A percentile compares a stretch with the other conserved stretches of the same genome.
Conservation (phyloP, 805 yeast species). For the Hanseniaspora taiwanica region DNA sequence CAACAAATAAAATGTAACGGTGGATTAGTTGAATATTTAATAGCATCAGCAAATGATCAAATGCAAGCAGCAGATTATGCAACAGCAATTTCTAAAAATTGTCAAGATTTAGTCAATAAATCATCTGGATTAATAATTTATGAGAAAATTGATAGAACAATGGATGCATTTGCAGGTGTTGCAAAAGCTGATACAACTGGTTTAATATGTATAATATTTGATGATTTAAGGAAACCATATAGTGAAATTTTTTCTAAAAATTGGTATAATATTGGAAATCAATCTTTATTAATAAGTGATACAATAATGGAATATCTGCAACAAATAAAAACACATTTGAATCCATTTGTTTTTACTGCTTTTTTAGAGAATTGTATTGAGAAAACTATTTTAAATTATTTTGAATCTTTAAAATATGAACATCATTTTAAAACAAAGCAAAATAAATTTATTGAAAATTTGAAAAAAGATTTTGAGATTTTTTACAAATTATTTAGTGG, state of each 20-base stretch:
- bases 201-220: conserved; percentile 47
- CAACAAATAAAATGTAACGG: no score
- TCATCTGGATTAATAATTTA: conserved; percentile 49
- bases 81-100: conserved; percentile 55
- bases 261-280: conserved; percentile 55
- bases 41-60: conserved; percentile 79
- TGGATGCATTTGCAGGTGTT: conserved; percentile 67
- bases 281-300: conserved; percentile 50
- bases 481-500: conserved; percentile 41
- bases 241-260: conserved; percentile 46
- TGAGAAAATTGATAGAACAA: conserved; percentile 43
- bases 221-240: conserved; percentile 55
- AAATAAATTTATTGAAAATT: conserved; percentile 33
- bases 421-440: conserved; percentile 30
- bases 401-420: conserved; percentile 31
- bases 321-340: conserved; percentile 44
- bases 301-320: conserved; percentile 64
- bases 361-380: conserved; percentile 41
- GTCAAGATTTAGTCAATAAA: conserved; percentile 52
- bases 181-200: conserved; percentile 51
- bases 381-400: conserved; percentile 36
- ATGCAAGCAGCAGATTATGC: conserved; percentile 54
- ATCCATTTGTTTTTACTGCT: conserved; percentile 40
- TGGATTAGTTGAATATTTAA: conserved; percentile 67
- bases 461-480: conserved; percentile 47